Evolutionary conservation across 2,329 filamentous ascomycete species (phyloP).

Genomic region (Aspergillus tanneri): DNA sequence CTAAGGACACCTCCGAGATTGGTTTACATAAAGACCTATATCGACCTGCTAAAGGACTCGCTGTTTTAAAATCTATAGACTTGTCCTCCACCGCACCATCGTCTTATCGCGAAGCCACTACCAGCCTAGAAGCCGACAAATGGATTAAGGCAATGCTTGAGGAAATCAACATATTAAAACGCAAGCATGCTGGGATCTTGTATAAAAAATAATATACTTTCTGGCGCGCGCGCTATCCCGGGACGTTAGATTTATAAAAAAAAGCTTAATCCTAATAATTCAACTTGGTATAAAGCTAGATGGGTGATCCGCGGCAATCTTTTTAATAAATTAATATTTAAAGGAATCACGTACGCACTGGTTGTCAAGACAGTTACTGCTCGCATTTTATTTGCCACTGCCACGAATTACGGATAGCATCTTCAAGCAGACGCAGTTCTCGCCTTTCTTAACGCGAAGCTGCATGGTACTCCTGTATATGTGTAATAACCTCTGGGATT

Average conservation of each 20-base stretch:
- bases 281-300: conserved; percentile 1
- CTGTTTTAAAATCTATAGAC: not conserved
- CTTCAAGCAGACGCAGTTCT: conserved; percentile 2
- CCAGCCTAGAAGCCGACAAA: not conserved
- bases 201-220: not conserved
- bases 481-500: not conserved
- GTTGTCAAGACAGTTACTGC: not conserved
- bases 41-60: not conserved
- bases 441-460: not conserved
- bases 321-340: not conserved
- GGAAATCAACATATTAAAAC: not conserved
- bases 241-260: not conserved
- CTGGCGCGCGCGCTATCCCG: conserved; percentile 1
- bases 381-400: not conserved
- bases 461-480: not conserved
- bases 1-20: no score
- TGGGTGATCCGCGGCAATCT: not conserved
- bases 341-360: conserved; percentile 1
- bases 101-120: not conserved
- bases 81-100: not conserved
- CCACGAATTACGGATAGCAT: not conserved
- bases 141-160: not conserved
- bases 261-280: not conserved
- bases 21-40: no score
- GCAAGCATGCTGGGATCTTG: not conserved